Percentiles rank a stretch among this genome's conserved stretches.
phyloP scores from a whole-genome alignment of 305 asterid genomes.

The Andrographis paniculata region DNA sequence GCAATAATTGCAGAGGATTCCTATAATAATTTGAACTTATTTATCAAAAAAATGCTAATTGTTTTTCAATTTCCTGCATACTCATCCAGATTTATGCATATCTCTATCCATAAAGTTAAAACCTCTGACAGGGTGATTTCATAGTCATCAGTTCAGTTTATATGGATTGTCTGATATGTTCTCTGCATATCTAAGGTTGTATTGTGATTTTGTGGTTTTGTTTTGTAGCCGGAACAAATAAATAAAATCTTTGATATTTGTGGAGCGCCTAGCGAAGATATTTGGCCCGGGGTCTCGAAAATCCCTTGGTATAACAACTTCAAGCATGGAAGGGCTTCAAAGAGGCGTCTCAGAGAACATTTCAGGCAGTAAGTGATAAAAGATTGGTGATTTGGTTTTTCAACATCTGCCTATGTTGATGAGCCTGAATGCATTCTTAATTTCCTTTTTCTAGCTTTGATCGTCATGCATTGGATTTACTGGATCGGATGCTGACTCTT shows the following conservation, averaged over 20 bases:
- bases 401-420: too few relatives aligned
- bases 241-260: conserved; percentile 84
- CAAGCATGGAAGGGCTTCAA: conserved; percentile 67
- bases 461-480: conserved; percentile 87
- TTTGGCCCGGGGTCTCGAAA: conserved; percentile 94
- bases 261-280: conserved; percentile 78
- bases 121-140: too few relatives aligned
- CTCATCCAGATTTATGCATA: too few relatives aligned
- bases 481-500: conserved; percentile 77
- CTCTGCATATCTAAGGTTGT: conserved; percentile 4
- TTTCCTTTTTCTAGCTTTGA: conserved; percentile 49
- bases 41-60: conserved; percentile 2
- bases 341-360: conserved; percentile 81
- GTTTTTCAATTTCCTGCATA: not conserved
- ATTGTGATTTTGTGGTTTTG: conserved; percentile 1
- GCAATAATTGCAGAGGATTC: conserved; percentile 4
- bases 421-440: too few relatives aligned
- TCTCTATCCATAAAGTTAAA: too few relatives aligned
- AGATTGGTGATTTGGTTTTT: too few relatives aligned
- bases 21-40: too few relatives aligned
- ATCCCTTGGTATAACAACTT: conserved; percentile 85
- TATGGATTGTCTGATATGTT: not conserved
- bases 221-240: conserved; percentile 79
- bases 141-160: too few relatives aligned
- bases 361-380: conserved; percentile 94